phyloP scores from a whole-genome alignment of 495 filamentous ascomycete genomes.

The Usnea hakonensis region DNA sequence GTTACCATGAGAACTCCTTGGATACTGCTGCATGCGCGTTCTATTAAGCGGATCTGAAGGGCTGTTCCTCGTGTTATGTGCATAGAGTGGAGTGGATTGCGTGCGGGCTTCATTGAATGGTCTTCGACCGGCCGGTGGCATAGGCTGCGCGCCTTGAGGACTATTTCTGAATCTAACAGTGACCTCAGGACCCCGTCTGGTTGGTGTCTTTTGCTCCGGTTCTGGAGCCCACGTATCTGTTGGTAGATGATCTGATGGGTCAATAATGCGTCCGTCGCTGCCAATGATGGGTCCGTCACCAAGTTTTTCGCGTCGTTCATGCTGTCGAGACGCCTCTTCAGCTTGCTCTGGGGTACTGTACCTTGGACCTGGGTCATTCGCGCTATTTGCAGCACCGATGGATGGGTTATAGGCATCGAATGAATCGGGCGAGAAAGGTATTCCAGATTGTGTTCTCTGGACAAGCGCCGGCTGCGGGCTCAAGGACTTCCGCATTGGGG shows the following conservation, averaged over 20 bases:
- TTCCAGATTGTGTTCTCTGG: slow-evolving; percentile 47
- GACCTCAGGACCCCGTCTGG: slow-evolving; percentile 45
- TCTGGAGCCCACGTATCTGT: slow-evolving; percentile 90
- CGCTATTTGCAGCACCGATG: slow-evolving; percentile 27
- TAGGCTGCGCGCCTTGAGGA: slow-evolving; percentile 41
- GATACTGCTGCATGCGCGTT: slow-evolving; percentile 54
- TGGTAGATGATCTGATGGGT: slow-evolving; percentile 89
- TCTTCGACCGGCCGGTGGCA: slow-evolving; percentile 27
- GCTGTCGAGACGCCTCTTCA: slow-evolving; percentile 33
- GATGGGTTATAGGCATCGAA: slow-evolving; percentile 68
- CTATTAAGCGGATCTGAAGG: slow-evolving; percentile 30
- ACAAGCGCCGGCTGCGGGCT: slow-evolving; percentile 60
- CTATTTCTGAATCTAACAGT: slow-evolving; percentile 42
- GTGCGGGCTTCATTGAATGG: slow-evolving; percentile 25
- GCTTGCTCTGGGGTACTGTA: slow-evolving; percentile 40
- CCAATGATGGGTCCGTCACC: slow-evolving; percentile 59
- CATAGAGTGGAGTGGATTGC: slow-evolving; percentile 22
- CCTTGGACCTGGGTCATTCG: slow-evolving; percentile 28
- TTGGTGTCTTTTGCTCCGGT: slow-evolving; percentile 64
- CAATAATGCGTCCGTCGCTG: slow-evolving; percentile 77
- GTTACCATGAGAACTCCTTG: slow-evolving; percentile 19
- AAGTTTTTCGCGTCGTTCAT: slow-evolving; percentile 31
- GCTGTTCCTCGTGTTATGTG: slow-evolving; percentile 21
- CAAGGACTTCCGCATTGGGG: slow-evolving; percentile 64
- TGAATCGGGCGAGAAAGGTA: slow-evolving; percentile 85